Percentiles rank a stretch among this genome's conserved stretches.
These are phyloP conservation scores for Wallemia mellicola DNA, from an alignment of 1,284 basidiomycete genomes.

Conservation along the genomic window DNA sequence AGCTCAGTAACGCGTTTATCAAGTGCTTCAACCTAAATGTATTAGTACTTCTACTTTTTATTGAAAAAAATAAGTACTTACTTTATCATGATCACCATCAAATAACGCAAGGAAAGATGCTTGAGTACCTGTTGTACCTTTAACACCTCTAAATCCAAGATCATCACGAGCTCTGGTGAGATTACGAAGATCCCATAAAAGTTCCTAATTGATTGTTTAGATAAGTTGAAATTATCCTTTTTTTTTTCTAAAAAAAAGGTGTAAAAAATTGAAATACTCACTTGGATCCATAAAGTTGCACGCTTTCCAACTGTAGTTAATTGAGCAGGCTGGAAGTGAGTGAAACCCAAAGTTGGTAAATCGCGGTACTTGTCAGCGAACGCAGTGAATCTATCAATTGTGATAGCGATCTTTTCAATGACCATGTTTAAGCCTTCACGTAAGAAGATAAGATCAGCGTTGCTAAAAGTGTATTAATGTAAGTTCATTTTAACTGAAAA, in stretches of 20 bases:
- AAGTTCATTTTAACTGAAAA: no score
- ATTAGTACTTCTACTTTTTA: background rate
- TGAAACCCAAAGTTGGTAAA: slow-evolving; percentile 78
- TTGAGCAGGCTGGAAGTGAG: slow-evolving; percentile 97
- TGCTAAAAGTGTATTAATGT: slow-evolving; percentile 24
- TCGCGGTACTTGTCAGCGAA: slow-evolving; percentile 43
- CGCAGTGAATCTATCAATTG: slow-evolving; percentile 56
- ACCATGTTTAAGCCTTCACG: slow-evolving; percentile 60
- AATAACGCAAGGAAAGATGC: slow-evolving; percentile 84
- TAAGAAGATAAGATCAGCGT: slow-evolving; percentile 90
- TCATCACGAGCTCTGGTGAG: slow-evolving; percentile 70
- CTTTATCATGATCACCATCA: slow-evolving; percentile 79
- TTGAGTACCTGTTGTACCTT: slow-evolving; percentile 95
- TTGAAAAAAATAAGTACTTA: slow-evolving; percentile 9
- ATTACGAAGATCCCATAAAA: slow-evolving; percentile 89
- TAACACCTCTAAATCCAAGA: slow-evolving; percentile 89
- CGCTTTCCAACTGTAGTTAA: slow-evolving; percentile 97
- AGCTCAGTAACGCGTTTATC: slow-evolving; percentile 69
- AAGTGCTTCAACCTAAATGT: slow-evolving; percentile 44
- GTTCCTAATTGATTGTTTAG: slow-evolving; percentile 45
- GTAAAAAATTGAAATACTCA: slow-evolving; percentile 11
- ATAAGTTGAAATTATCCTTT: no score
- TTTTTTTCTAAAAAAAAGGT: background rate
- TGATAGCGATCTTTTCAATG: slow-evolving; percentile 54
- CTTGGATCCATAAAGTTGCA: slow-evolving; percentile 89